These are phyloP conservation scores for Pharus latifolius DNA, from an alignment of 176 grass and related monocot genomes.

Conservation along the genomic window DNA sequence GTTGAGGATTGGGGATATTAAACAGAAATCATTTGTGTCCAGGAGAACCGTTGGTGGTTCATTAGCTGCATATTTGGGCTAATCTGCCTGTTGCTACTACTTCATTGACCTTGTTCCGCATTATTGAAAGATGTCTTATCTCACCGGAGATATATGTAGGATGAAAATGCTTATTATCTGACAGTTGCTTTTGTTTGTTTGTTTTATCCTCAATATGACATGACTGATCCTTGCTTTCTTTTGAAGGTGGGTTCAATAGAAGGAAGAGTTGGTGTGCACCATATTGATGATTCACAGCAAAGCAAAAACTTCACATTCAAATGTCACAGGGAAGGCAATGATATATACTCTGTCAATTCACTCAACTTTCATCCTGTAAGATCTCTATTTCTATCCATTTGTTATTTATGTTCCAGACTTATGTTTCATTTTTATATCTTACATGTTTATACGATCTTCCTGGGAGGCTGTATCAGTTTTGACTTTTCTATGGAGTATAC, in stretches of 20 bases:
- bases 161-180: not conserved
- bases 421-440: not conserved
- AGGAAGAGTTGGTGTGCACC: constrained; percentile 96
- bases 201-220: not conserved
- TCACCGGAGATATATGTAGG: not conserved
- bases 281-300: constrained; percentile 85
- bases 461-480: not conserved
- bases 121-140: not conserved
- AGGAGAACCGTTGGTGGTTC: not conserved
- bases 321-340: constrained; percentile 88
- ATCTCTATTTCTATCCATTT: constrained; percentile 10
- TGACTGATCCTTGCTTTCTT: constrained; percentile 18
- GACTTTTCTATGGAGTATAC: not conserved
- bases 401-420: not conserved
- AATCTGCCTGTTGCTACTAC: not conserved
- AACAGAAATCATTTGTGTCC: not conserved
- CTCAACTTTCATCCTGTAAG: constrained; percentile 95
- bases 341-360: constrained; percentile 94
- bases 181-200: not conserved
- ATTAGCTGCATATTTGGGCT: too few relatives aligned
- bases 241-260: constrained; percentile 87
- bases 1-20: not conserved
- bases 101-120: not conserved
- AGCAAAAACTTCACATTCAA: constrained; percentile 99
- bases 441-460: not conserved